Conservation (phyloP, 345 rosid species). For the Luvunga scandens region DNA sequence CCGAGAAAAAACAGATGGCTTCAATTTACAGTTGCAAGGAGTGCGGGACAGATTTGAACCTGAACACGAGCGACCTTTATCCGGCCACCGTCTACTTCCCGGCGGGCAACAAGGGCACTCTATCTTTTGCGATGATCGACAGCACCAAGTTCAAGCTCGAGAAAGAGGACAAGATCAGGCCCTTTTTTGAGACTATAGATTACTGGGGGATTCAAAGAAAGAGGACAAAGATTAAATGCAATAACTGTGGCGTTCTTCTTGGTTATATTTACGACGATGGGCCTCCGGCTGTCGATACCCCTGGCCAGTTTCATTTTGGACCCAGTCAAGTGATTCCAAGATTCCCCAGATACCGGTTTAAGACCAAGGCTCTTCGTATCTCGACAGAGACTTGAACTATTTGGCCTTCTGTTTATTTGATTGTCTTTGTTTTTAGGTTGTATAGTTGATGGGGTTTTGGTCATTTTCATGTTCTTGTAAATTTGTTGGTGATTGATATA, state of each 20-base stretch:
- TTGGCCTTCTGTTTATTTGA: constrained; percentile 3
- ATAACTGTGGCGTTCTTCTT: constrained; percentile 49
- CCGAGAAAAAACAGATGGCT: constrained; percentile 28
- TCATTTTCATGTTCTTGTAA: neutral
- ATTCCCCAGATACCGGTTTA: constrained; percentile 73
- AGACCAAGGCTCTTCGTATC: constrained; percentile 61
- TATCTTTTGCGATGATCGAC: constrained; percentile 74
- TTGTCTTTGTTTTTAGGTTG: neutral
- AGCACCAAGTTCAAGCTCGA: constrained; percentile 63
- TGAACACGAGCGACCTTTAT: constrained; percentile 50
- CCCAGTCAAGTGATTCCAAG: constrained; percentile 86
- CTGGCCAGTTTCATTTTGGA: constrained; percentile 74
- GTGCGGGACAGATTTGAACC: constrained; percentile 69
- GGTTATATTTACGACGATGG: constrained; percentile 87
- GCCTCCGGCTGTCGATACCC: constrained; percentile 57
- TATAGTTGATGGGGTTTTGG: neutral
- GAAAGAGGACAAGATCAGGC: constrained; percentile 78
- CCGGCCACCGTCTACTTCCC: constrained; percentile 83
- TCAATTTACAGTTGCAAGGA: constrained; percentile 69
- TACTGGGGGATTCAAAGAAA: constrained; percentile 87
- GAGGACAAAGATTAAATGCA: constrained; percentile 73
- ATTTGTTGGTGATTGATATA: neutral
- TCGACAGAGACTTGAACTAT: constrained; percentile 50
- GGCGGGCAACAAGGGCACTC: constrained; percentile 84
- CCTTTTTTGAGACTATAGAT: constrained; percentile 77